Percentiles rank a stretch among this genome's conserved stretches.
Conservation (phyloP, 768 basidiomycete species). For the Hemileccinum impolitum region DNA sequence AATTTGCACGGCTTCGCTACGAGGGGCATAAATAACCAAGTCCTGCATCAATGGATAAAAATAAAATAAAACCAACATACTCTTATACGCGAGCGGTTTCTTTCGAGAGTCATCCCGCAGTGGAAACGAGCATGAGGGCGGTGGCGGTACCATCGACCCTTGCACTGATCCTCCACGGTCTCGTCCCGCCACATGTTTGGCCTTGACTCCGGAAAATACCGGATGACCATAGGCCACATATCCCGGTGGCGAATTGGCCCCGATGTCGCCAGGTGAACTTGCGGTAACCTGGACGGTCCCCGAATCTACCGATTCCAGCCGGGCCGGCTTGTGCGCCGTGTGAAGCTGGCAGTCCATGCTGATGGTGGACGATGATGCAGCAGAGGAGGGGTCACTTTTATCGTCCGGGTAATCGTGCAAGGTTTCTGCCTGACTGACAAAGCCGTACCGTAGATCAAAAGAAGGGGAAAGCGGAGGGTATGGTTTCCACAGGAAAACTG, state of each 20-base stretch:
- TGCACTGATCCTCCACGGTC: conserved; percentile 11
- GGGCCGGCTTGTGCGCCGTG: conserved; percentile 2
- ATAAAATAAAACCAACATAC: conserved; percentile 14
- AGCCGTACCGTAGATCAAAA: conserved; percentile 15
- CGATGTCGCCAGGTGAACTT: conserved; percentile 9
- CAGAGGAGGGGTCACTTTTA: conserved; percentile 25
- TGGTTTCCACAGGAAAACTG: conserved; percentile 27
- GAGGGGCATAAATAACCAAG: background rate
- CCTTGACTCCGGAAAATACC: conserved; percentile 12
- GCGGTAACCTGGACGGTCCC: conserved; percentile 1
- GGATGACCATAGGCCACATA: conserved; percentile 12
- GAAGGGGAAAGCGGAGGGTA: conserved; percentile 25
- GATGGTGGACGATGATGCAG: conserved; percentile 16
- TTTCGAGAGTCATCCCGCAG: conserved; percentile 17
- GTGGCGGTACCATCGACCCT: background rate
- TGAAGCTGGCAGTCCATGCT: conserved; percentile 12
- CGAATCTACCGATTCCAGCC: conserved; percentile 1
- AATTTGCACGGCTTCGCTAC: conserved; percentile 63
- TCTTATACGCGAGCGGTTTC: conserved; percentile 28
- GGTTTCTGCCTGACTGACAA: conserved; percentile 5
- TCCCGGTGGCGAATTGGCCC: conserved; percentile 9
- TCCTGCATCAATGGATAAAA: background rate
- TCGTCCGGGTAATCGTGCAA: conserved; percentile 22
- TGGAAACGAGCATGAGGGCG: conserved; percentile 1
- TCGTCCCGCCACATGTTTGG: conserved; percentile 3